These are phyloP conservation scores for Abrus precatorius DNA, from an alignment of 306 rosid species.

Conservation along the genomic window DNA sequence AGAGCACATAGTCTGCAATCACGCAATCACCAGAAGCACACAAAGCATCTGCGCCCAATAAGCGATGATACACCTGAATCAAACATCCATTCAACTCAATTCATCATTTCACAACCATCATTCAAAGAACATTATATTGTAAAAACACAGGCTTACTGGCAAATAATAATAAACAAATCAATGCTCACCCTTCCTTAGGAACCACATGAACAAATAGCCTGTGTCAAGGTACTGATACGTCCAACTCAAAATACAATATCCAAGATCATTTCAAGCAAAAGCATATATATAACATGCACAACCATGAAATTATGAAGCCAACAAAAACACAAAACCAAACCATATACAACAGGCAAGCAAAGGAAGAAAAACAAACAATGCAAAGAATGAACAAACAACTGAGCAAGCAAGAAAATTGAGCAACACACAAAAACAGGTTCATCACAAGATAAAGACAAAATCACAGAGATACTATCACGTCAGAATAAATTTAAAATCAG, in stretches of 20 bases:
- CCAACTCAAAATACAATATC: background rate
- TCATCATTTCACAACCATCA: constrained; percentile 71
- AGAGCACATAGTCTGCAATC: constrained; percentile 91
- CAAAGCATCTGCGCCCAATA: constrained; percentile 98
- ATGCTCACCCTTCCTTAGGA: constrained; percentile 34
- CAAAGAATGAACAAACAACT: background rate
- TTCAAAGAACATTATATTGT: constrained; percentile 41
- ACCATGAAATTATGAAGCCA: background rate
- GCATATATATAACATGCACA: background rate
- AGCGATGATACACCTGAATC: constrained; percentile 90
- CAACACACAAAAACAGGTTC: background rate
- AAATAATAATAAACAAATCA: constrained; percentile 23
- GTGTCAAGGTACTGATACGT: background rate
- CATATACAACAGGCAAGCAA: background rate
- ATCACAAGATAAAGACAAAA: constrained; percentile 16
- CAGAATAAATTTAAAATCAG: constrained; percentile 6
- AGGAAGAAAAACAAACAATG: background rate
- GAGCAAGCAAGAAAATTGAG: background rate
- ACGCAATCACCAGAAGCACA: constrained; percentile 97
- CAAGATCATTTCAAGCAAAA: constrained; percentile 4
- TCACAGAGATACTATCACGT: background rate
- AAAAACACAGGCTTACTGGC: constrained; percentile 28
- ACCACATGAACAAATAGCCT: constrained; percentile 25
- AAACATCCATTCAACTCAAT: constrained; percentile 90
- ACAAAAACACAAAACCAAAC: background rate